Evolutionary conservation across 305 asterid species (phyloP).

Genomic region (Fraxinus sp.): DNA sequence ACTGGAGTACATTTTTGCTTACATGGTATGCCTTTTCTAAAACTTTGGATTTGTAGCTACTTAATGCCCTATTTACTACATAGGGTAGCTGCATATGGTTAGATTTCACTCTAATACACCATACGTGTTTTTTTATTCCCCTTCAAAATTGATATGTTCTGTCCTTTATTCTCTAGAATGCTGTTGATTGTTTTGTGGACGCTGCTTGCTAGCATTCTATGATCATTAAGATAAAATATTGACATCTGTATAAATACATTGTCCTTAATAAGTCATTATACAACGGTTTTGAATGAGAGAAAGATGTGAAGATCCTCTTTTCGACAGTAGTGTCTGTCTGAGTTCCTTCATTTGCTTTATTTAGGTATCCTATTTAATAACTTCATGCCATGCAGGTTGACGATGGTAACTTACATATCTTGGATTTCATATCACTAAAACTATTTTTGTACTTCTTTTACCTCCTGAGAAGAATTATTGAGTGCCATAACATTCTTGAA

Average conservation of each 20-base stretch:
- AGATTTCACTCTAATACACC: neutral
- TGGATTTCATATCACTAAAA: neutral
- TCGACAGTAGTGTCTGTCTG: neutral
- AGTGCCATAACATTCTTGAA: neutral
- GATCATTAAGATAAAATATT: conserved; percentile 1
- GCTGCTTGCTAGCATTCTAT: neutral
- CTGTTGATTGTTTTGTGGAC: neutral
- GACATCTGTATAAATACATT: neutral
- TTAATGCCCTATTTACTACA: conserved; percentile 6
- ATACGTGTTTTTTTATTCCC: neutral
- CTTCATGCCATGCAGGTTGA: conserved; percentile 9
- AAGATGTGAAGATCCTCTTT: neutral
- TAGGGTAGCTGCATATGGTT: conserved; percentile 4
- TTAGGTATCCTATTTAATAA: conserved; percentile 11
- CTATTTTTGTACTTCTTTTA: conserved; percentile 4
- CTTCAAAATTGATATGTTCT: conserved; percentile 3
- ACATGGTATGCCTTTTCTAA: conserved; percentile 64
- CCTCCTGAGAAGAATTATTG: neutral
- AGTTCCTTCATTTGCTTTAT: conserved; percentile 2
- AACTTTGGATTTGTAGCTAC: conserved; percentile 2
- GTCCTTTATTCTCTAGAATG: neutral
- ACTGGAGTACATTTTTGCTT: conserved; percentile 98
- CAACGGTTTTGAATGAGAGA: neutral
- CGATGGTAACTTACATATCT: neutral
- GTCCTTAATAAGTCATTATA: neutral